Base-by-base conservation (phyloP, 73 alveolate species). In the Paramecium sonneborni region DNA sequence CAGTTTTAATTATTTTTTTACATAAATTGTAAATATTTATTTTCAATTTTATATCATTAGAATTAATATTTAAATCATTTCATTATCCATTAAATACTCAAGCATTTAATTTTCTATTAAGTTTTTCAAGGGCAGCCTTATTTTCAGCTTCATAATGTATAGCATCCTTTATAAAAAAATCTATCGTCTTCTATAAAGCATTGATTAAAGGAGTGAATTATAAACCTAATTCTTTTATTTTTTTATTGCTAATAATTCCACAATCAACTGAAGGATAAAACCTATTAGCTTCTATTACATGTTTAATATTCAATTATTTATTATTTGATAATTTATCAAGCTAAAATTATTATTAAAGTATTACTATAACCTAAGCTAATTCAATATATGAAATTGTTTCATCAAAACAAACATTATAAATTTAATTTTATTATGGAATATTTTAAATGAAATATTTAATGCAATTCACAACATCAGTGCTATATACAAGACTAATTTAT, bases 231-330 rank as follows among this genome's bases (percentile, higher is more conserved):
- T 38, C 30, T 23, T 79, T 79, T 20, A 46, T 46, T 44, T 79
- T 79, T 23, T 79, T 28, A 79, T 79, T 79, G 12, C 56, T 43
- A 79, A 79, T 79, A 9, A 23, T 6, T 11, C 97, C 95, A 85
- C 94, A 92, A 30, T 56, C 87, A 21, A 94, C 97, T n/a, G 95
- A 92, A 15, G 97, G 97, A 70, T 92, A 94, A 32, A 92, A 85
- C 43, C 24, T 92, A 7, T 74, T 52, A 34, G 95, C 88, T 15
- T 39, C 46, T 18, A 38, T 82, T 26, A 57, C 92, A 26, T 92
- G 34, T 41, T 92, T 93, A 15, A 41, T 23, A 46, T 69, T 93
- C 9, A 74, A 48, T 6, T 21, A 46, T 52, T 84, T 88, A 10
- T 38, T 6, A 10, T 38, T 6, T 70, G 57, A 28, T 32, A 62